Evolutionary conservation across 2,329 filamentous ascomycete genomes (phyloP).

Genomic region (Botrytis porri): DNA sequence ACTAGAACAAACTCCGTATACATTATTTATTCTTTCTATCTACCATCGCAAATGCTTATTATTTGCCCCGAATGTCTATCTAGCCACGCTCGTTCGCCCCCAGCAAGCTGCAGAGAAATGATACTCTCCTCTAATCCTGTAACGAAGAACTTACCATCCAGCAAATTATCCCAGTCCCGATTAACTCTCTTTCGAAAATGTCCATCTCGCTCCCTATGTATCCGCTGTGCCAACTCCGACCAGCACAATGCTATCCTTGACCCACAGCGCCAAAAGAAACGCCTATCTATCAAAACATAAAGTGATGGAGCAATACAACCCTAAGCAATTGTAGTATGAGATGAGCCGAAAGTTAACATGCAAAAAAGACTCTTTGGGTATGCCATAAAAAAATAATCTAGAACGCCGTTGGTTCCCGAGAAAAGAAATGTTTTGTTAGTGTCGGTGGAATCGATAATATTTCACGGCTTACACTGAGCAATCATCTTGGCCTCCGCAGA

Average conservation of each 20-base stretch:
- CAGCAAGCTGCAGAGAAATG: neutral
- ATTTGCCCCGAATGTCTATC: neutral
- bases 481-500: neutral
- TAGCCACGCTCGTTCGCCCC: neutral
- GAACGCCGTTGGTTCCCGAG: neutral
- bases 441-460: neutral
- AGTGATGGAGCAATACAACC: neutral
- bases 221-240: neutral
- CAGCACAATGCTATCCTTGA: neutral
- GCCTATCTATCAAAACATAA: neutral
- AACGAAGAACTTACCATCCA: neutral
- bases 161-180: neutral
- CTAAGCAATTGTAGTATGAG: neutral
- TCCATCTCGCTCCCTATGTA: neutral
- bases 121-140: neutral
- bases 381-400: neutral
- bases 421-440: neutral
- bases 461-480: neutral
- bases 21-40: neutral
- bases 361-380: constrained; percentile 10
- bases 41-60: neutral
- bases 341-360: neutral
- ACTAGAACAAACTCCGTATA: neutral
- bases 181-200: neutral
- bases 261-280: neutral